phyloP scores from a whole-genome alignment of 2,329 filamentous ascomycete genomes.

The Phoma sp. region DNA sequence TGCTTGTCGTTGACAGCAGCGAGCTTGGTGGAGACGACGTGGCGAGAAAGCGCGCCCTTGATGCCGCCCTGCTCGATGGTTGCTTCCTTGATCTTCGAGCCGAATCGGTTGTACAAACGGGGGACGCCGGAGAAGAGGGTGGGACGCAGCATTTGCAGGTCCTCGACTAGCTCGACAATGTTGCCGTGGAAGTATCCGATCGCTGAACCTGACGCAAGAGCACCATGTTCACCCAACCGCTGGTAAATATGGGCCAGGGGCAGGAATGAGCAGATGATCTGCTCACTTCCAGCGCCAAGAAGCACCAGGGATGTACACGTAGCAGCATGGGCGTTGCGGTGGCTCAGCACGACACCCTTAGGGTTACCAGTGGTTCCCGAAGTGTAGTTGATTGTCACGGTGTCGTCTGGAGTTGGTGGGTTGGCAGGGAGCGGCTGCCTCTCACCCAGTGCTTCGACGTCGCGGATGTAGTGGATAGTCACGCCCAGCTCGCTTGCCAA shows the following conservation, averaged over 20 bases:
- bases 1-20: constrained; percentile 75
- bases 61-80: constrained; percentile 82
- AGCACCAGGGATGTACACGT: constrained; percentile 68
- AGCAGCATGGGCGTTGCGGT: constrained; percentile 80
- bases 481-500: constrained; percentile 79
- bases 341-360: constrained; percentile 84
- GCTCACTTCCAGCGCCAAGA: constrained; percentile 60
- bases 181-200: constrained; percentile 97
- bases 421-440: constrained; percentile 73
- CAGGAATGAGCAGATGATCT: constrained; percentile 83
- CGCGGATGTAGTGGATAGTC: constrained; percentile 76
- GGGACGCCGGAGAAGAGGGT: constrained; percentile 88
- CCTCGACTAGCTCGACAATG: constrained; percentile 83
- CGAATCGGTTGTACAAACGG: constrained; percentile 89
- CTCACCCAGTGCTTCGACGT: constrained; percentile 83
- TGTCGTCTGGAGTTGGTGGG: constrained; percentile 75
- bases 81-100: constrained; percentile 77
- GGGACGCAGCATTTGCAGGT: constrained; percentile 85
- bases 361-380: constrained; percentile 84
- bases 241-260: constrained; percentile 95
- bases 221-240: constrained; percentile 79
- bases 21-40: constrained; percentile 80
- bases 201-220: constrained; percentile 73
- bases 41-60: constrained; percentile 80
- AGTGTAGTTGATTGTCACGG: constrained; percentile 90